Conservation (phyloP, 2,329 filamentous ascomycete genomes). For the Chaetomiaceae sp. region DNA sequence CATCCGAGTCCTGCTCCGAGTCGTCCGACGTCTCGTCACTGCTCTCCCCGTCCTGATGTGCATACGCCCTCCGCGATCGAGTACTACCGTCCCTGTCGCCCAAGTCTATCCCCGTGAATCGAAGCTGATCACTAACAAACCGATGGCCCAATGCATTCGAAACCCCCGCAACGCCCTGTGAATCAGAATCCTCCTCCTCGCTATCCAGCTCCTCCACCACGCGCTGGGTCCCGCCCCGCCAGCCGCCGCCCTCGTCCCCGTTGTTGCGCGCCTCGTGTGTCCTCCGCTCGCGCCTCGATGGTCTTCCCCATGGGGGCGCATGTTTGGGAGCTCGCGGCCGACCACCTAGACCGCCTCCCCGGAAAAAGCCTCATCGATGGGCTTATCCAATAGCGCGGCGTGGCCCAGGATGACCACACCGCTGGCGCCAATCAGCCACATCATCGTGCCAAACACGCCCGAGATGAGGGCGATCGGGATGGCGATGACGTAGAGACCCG, state of each 20-base stretch:
- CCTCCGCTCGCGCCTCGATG: slow-evolving; percentile 80
- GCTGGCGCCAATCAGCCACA: slow-evolving; percentile 95
- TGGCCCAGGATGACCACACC: slow-evolving; percentile 93
- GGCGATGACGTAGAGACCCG: slow-evolving; percentile 72
- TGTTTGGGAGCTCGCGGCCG: slow-evolving; percentile 97
- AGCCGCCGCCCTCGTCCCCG: slow-evolving; percentile 35
- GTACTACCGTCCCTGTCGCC: slow-evolving; percentile 37
- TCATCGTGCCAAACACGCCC: slow-evolving; percentile 74
- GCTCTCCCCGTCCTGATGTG: slow-evolving; percentile 40
- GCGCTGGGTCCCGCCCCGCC: slow-evolving; percentile 37
- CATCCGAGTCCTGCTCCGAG: slow-evolving; percentile 42
- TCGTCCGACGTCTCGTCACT: slow-evolving; percentile 38
- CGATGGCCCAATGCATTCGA: slow-evolving; percentile 36
- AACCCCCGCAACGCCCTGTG: slow-evolving; percentile 48
- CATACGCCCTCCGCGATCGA: slow-evolving; percentile 33
- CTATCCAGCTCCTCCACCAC: slow-evolving; percentile 65
- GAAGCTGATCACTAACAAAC: slow-evolving; percentile 54
- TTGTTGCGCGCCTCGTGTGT: slow-evolving; percentile 47
- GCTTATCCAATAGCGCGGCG: slow-evolving; percentile 93
- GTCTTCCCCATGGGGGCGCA: slow-evolving; percentile 99
- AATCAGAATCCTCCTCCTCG: slow-evolving; percentile 49
- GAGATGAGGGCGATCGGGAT: slow-evolving; percentile 81
- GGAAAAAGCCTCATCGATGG: slow-evolving; percentile 99
- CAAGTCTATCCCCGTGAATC: slow-evolving; percentile 55
- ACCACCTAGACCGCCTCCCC: slow-evolving; percentile 99